Evolutionary conservation across 2,329 filamentous ascomycete genomes (phyloP), one percentile per base, ranked within the genome.

Genomic region (Stenocarpella maydis): DNA sequence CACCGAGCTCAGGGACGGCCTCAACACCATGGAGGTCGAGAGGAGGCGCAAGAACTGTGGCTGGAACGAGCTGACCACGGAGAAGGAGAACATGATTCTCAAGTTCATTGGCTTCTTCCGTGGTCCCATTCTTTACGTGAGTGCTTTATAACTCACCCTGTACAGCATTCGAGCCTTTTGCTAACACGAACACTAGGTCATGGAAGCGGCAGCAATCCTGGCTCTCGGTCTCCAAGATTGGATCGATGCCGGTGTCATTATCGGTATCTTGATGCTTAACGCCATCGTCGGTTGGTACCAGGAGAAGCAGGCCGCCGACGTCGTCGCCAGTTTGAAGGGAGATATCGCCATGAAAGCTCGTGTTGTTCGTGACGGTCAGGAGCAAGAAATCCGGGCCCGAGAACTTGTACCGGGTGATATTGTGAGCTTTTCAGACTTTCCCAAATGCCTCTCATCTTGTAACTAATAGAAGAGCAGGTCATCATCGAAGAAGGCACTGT

Each of bases 61-160:
- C 71, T 92, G 82, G 83, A 93, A 93, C 83, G 91, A 93, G 79
- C 84, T 93, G 78, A 84, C 86, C 37, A 88, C 90, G 39, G 91
- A 93, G 83, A 92, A 92, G 85, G 89, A 90, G 82, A 93, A 92
- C 83, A 83, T 92, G 83, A 68, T 92, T 79, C 79, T 91, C 78
- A 90, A 93, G 83, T 93, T 93, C 83, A 82, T 93, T 75, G 86
- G 88, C 78, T 93, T 91, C 84, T 93, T 93, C 86, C 88, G 84
- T 74, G 91, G 91, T 76, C 91, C 91, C 72, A 91, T 93, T 84
- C 88, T 93, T 72, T 93, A 93, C 81, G 90, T 93, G 91, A 74
- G 90, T 79, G 58, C 78, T 77, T n/a, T n/a, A n/a, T 65, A 74
- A 77, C 1, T 71, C 78, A 65, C 28, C 15, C 78, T 78, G 19